A percentile compares a stretch with the other conserved stretches of the same genome.
Evolutionary conservation across 2,329 filamentous ascomycete species (phyloP).

Genomic region (Fusarium brevicatenulatum): DNA sequence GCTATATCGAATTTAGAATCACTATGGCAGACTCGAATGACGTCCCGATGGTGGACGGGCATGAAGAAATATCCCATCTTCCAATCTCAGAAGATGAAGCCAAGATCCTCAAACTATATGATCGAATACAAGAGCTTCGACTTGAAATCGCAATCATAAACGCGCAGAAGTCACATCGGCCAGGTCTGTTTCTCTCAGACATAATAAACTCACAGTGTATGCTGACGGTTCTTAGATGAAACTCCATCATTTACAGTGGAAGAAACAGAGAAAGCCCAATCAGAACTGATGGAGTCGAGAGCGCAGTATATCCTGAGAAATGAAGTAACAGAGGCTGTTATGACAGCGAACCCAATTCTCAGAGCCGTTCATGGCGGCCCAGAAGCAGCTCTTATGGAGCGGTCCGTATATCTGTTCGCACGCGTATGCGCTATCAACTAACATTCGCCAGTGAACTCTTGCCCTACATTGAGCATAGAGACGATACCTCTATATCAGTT

Average conservation of each 20-base stretch:
- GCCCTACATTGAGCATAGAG: conserved; percentile 73
- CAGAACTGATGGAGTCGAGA: conserved; percentile 74
- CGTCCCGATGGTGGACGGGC: conserved; percentile 40
- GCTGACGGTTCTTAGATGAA: conserved; percentile 32
- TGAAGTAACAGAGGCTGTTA: conserved; percentile 73
- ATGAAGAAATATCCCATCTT: conserved; percentile 54
- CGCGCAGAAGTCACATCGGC: conserved; percentile 54
- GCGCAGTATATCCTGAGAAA: conserved; percentile 76
- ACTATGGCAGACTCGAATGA: conserved; percentile 46
- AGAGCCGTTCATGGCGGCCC: conserved; percentile 79
- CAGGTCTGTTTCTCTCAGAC: conserved; percentile 45
- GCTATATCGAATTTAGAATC: neutral
- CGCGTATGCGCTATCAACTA: neutral
- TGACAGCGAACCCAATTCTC: conserved; percentile 79
- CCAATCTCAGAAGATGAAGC: conserved; percentile 74
- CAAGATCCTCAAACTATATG: conserved; percentile 74
- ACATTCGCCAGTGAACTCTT: conserved; percentile 67
- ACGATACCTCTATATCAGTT: conserved; percentile 71
- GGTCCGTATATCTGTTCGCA: conserved; percentile 57
- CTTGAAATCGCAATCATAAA: conserved; percentile 76
- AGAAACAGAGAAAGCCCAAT: conserved; percentile 67
- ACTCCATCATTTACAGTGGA: conserved; percentile 56
- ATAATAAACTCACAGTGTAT: neutral
- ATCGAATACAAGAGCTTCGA: conserved; percentile 75
- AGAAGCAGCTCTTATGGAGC: conserved; percentile 72